Base-by-base conservation (phyloP, 352 stramenopile genomes). In the Blastocystis sp. region DNA sequence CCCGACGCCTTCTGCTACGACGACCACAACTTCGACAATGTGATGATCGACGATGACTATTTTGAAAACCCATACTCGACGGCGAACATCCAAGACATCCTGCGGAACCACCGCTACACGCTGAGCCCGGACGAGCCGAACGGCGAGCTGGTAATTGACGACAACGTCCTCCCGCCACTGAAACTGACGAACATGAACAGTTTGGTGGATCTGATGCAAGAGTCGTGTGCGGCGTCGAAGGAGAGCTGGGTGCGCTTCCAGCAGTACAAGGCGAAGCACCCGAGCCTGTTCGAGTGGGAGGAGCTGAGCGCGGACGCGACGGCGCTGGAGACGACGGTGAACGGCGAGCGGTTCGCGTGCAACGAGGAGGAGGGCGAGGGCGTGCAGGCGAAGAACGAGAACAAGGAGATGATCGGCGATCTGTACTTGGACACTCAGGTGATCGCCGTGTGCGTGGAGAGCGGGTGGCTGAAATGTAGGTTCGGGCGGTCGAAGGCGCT, bases 151-250 rank as follows among this genome's bases (percentile, higher is more conserved):
- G 4, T 14, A 19, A 17, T 42, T 0, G 28, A 3, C 17, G 52
- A 42, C 9, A 68, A 34, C 24, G 17, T 45, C n/a, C 61, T 84
- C 3, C 74, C 74, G 14, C 74, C 74, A 11, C 54, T 84, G 54
- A 84, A 84, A 28, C 74, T 84, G 4, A 28, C 74, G 19, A 84
- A 84, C 60, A 84, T 84, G 74, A 84, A 84, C 45, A 59, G 54
- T 21, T 38, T 68, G 19, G 74, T 84, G 19, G 74, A 84, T 28
- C 40, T 84, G 74, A 70, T 84, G 74, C 28, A 68, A 3, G 74
- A 84, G 42, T 54, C 40, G 34, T 40, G 48, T 6, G 4, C 10
- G 2, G 48, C 24, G n/a, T 68, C 45, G 10, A 64, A 68, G 54
- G 74, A 84, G 60, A 42, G 48, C 6, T 28, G 14, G 6, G 6